phyloP scores from a whole-genome alignment of 2,329 filamentous ascomycete genomes.

The Macrophomina tecta region DNA sequence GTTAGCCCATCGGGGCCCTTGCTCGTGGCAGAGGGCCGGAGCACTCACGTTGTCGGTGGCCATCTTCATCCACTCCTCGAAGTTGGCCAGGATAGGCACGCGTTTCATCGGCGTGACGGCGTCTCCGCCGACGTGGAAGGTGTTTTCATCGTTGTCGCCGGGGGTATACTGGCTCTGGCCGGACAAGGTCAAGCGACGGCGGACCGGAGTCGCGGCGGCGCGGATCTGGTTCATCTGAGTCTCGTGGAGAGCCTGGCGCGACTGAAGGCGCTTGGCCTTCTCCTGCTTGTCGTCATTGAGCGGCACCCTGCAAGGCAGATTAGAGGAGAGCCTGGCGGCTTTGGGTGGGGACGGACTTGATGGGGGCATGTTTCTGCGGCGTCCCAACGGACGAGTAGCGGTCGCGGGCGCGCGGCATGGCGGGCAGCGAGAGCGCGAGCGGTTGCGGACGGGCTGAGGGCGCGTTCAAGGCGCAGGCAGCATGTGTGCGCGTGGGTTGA shows the following conservation, averaged over 20 bases:
- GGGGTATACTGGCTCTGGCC: constrained; percentile 59
- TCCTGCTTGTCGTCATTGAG: constrained; percentile 95
- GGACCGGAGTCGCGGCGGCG: constrained; percentile 73
- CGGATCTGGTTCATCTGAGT: constrained; percentile 92
- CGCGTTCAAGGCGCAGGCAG: neutral
- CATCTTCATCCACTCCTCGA: constrained; percentile 99
- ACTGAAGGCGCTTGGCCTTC: constrained; percentile 85
- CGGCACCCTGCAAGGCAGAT: constrained; percentile 70
- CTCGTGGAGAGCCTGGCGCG: constrained; percentile 85
- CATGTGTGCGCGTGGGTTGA: neutral
- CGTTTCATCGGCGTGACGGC: constrained; percentile 95
- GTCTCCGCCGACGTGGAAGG: constrained; percentile 69
- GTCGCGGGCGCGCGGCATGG: constrained; percentile 63
- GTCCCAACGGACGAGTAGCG: constrained; percentile 51
- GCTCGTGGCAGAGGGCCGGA: neutral
- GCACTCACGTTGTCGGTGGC: constrained; percentile 82
- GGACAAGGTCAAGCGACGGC: constrained; percentile 63
- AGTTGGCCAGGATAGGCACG: constrained; percentile 91
- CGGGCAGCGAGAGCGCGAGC: constrained; percentile 32
- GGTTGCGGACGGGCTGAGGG: constrained; percentile 8
- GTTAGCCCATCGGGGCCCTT: constrained; percentile 29
- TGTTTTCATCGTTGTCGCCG: constrained; percentile 56
- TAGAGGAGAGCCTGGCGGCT: neutral
- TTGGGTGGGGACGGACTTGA: constrained; percentile 26
- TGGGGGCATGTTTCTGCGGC: constrained; percentile 51